phyloP scores from a whole-genome alignment of 73 alveolate species.

The Tetrahymena borealis region DNA sequence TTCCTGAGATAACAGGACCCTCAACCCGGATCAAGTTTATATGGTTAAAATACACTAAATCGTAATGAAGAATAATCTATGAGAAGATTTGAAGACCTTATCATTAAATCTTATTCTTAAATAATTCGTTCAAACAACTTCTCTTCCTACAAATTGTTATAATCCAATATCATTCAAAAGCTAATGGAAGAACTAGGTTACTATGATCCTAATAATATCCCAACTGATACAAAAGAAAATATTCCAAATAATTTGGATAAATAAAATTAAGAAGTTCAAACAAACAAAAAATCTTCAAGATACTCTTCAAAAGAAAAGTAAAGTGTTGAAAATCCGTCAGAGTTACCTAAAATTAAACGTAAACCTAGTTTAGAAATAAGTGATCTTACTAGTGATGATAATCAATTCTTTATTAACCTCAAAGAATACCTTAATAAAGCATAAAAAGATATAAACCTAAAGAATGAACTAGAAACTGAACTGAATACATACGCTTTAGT shows the following conservation, averaged over 20 bases:
- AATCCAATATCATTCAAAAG: background rate
- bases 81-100: background rate
- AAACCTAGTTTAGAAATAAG: background rate
- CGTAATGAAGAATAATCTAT: background rate
- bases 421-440: background rate
- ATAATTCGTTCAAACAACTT: background rate
- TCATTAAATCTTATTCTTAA: background rate
- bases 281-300: background rate
- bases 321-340: background rate
- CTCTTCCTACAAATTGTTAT: background rate
- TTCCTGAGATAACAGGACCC: background rate
- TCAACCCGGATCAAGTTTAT: background rate
- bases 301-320: background rate
- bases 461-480: background rate
- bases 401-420: background rate
- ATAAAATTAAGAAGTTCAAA: background rate
- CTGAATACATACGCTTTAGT: background rate
- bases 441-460: background rate
- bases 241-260: background rate
- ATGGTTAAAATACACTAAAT: background rate
- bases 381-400: background rate
- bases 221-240: background rate
- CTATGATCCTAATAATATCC: background rate
- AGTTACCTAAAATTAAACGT: background rate
- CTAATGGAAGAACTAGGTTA: background rate